Conservation (phyloP, 2,329 filamentous ascomycete genomes). For the Ascochyta fabae region DNA sequence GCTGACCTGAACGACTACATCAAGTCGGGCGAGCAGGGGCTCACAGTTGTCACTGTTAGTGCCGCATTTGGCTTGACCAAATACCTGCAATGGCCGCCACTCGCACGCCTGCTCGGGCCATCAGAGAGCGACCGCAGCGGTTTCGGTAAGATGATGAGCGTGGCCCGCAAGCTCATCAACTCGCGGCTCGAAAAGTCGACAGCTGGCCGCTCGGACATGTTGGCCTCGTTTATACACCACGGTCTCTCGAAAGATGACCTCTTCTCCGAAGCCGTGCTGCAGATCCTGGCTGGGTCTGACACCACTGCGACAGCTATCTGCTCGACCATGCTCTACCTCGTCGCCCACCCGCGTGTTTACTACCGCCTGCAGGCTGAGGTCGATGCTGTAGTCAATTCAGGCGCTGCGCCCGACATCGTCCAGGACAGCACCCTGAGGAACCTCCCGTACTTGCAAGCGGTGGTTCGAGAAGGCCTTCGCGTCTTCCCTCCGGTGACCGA, state of each 20-base stretch:
- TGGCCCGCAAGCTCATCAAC: constrained; percentile 27
- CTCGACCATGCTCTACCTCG: constrained; percentile 58
- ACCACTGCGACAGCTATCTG: constrained; percentile 64
- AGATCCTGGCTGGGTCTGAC: constrained; percentile 63
- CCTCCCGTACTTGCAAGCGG: constrained; percentile 55
- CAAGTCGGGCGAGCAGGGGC: constrained; percentile 48
- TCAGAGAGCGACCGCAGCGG: constrained; percentile 42
- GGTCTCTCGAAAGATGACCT: constrained; percentile 49
- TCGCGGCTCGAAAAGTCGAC: constrained; percentile 44
- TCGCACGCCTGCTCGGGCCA: constrained; percentile 31
- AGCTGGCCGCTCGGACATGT: constrained; percentile 58
- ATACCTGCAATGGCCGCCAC: constrained; percentile 24
- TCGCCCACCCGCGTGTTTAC: constrained; percentile 56
- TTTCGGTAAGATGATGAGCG: constrained; percentile 31
- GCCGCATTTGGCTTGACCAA: constrained; percentile 21
- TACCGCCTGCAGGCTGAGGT: constrained; percentile 55
- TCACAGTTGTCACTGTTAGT: constrained; percentile 9
- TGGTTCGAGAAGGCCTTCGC: constrained; percentile 51
- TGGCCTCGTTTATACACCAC: constrained; percentile 58
- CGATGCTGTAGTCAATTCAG: constrained; percentile 40
- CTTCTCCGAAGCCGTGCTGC: constrained; percentile 51
- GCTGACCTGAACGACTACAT: constrained; percentile 55
- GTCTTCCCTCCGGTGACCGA: constrained; percentile 49
- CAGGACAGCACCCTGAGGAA: constrained; percentile 51
- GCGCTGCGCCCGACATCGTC: constrained; percentile 48